Evolutionary conservation across 169 alveolate genomes (phyloP).

Genomic region (Cystoisospora suis): DNA sequence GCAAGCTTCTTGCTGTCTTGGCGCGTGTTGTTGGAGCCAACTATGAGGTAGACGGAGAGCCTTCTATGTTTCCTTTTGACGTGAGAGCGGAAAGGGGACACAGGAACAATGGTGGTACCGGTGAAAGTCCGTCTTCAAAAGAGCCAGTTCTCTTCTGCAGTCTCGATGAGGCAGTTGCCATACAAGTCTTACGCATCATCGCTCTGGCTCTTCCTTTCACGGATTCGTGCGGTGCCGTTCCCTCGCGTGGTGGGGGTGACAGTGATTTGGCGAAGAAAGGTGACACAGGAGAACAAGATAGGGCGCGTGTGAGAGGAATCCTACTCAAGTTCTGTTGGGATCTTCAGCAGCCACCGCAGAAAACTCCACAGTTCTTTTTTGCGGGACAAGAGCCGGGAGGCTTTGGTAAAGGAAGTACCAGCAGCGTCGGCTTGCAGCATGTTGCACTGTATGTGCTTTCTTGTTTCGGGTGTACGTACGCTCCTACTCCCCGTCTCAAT

Average conservation of each 20-base stretch:
- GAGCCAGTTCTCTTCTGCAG: too few species aligned
- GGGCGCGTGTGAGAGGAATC: not conserved
- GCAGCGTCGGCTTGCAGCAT: slow-evolving; percentile 60
- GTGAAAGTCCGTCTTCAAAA: too few species aligned
- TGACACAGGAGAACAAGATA: not conserved
- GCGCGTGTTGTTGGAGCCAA: too few species aligned
- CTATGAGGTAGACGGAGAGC: too few species aligned
- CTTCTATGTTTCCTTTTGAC: too few species aligned
- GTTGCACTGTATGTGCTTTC: slow-evolving; percentile 55
- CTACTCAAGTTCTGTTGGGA: not conserved
- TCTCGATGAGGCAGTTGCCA: not conserved
- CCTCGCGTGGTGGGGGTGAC: not conserved
- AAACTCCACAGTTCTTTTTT: not conserved
- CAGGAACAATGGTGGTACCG: too few species aligned
- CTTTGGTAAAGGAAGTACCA: not conserved
- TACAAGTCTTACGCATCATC: not conserved
- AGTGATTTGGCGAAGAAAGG: not conserved
- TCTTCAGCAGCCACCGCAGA: slow-evolving; percentile 37
- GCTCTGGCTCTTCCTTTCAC: not conserved
- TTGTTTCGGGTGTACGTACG: not conserved
- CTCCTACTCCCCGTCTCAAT: slow-evolving; percentile 22
- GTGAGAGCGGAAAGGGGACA: too few species aligned
- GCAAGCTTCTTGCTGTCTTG: too few species aligned
- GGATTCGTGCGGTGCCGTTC: not conserved
- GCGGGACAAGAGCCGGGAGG: not conserved